Percentiles rank a stretch among this genome's conserved stretches.
Evolutionary conservation across 2,329 filamentous ascomycete genomes (phyloP).

Genomic region (Neofusicoccum ribis): DNA sequence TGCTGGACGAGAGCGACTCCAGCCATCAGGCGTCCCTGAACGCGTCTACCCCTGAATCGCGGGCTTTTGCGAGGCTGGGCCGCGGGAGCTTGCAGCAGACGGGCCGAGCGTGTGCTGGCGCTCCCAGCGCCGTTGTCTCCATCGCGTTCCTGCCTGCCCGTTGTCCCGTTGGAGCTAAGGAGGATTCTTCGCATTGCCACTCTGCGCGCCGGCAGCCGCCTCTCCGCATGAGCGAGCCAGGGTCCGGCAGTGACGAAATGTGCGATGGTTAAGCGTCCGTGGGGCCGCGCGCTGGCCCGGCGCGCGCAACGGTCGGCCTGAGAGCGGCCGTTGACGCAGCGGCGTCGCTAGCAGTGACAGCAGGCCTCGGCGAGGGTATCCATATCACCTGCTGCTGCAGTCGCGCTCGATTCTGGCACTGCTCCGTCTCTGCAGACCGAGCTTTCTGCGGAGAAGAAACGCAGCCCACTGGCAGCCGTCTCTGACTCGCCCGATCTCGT

Average conservation of each 20-base stretch:
- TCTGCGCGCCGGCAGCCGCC: background rate
- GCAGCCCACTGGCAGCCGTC: background rate
- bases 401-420: constrained; percentile 6
- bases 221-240: constrained; percentile 1
- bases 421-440: constrained; percentile 8
- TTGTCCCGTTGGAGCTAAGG: background rate
- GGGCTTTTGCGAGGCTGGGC: constrained; percentile 1
- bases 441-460: constrained; percentile 7
- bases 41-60: constrained; percentile 12
- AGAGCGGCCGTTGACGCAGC: background rate
- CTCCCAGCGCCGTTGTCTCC: background rate
- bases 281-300: background rate
- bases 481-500: constrained; percentile 3
- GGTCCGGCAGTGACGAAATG: constrained; percentile 14
- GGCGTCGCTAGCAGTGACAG: background rate
- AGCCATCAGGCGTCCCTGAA: constrained; percentile 11
- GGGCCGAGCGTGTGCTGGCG: background rate
- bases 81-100: constrained; percentile 5
- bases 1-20: background rate
- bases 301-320: constrained; percentile 2
- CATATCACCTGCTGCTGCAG: constrained; percentile 7
- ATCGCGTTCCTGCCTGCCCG: constrained; percentile 4
- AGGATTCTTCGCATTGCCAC: background rate
- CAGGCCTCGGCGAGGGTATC: background rate
- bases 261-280: background rate